Base-by-base conservation (phyloP, 1,284 basidiomycete species). In the Apiotrichum laibachii region DNA sequence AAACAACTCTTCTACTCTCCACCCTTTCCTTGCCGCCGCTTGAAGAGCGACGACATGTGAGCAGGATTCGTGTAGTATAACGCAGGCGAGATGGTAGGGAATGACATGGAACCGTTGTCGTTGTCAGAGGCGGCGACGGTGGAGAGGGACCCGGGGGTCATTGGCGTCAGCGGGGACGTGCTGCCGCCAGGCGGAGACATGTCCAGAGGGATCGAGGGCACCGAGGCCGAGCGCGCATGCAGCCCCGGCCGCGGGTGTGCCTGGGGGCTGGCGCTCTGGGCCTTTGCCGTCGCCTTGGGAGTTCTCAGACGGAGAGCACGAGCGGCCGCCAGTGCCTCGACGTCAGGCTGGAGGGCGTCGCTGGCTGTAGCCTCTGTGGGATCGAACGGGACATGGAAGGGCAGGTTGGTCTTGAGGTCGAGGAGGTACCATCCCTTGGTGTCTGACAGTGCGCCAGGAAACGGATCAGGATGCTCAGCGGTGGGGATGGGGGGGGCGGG, bases 391-490 rank as follows among this genome's bases (percentile, higher is more conserved):
- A 50, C 49, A n/a, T 50, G 33, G 49, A 50, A 50, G 5, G 49
- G 49, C 5, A 50, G 35, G 22, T 50, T 50, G 11, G 49, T 50
- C 49, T 50, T 50, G 35, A 50, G 49, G 35, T 50, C 49, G 19
- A 50, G 19, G 8, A 50, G 49, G 35, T 34, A 50, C 35, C 35
- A 50, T 4, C 49, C 49, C 13, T 50, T 50, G 13, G 34, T 35
- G 15, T 50, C 49, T 7, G 49, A 10, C 10, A 50, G 49, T 1
- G 49, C 49, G 49, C 49, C 49, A 9, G 49, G 49, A 35, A 50
- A 50, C 19, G 49, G 49, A 21, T 49, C 47, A 18, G 34, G n/a
- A 10, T 31, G 33, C n/a, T 49, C 47, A 2, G 33, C 19, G 19
- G 34, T 21, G 33, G 31, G 47, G 2, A 49, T 19, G 19, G 22